Evolutionary conservation across 805 yeast genomes (phyloP).

Genomic region (Candida glaebosa): DNA sequence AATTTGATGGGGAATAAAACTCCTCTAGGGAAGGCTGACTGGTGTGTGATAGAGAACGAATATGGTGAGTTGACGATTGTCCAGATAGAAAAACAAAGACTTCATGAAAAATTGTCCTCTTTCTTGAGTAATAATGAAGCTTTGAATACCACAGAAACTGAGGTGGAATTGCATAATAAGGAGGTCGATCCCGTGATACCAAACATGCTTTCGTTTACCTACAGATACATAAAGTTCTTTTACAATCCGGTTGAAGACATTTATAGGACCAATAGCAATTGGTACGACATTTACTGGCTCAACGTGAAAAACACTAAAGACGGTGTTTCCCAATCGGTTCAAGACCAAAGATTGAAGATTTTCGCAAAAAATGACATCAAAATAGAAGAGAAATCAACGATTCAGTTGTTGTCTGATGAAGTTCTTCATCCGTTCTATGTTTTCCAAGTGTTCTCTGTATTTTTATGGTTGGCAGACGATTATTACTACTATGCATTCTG

Average conservation of each 20-base stretch:
- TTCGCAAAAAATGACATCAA: conserved; percentile 78
- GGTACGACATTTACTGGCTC: conserved; percentile 84
- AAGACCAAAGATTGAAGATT: conserved; percentile 64
- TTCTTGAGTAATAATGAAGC: conserved; percentile 42
- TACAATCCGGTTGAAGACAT: conserved; percentile 87
- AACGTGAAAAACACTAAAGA: conserved; percentile 50
- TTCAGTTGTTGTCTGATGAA: conserved; percentile 74
- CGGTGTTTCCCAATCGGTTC: conserved; percentile 70
- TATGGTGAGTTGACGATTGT: conserved; percentile 76
- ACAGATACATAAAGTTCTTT: conserved; percentile 77
- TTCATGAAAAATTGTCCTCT: conserved; percentile 68
- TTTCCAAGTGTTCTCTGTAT: conserved; percentile 88
- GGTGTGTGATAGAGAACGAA: conserved; percentile 93
- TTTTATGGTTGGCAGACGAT: conserved; percentile 88
- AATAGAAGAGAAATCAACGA: conserved; percentile 66
- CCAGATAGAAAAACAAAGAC: conserved; percentile 54
- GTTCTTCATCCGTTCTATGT: conserved; percentile 93
- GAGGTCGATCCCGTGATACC: conserved; percentile 68
- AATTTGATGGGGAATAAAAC: conserved; percentile 59
- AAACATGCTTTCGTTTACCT: conserved; percentile 64
- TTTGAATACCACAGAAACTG: conserved; percentile 22
- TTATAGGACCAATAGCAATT: conserved; percentile 75
- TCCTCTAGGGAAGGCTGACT: conserved; percentile 79
- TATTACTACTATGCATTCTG: conserved; percentile 93
- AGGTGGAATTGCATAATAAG: conserved; percentile 15